A percentile compares a stretch with the other conserved stretches of the same genome.
Evolutionary conservation across 1,284 basidiomycete genomes (phyloP).

Genomic region (Anthracocystis panici-leucophaei): DNA sequence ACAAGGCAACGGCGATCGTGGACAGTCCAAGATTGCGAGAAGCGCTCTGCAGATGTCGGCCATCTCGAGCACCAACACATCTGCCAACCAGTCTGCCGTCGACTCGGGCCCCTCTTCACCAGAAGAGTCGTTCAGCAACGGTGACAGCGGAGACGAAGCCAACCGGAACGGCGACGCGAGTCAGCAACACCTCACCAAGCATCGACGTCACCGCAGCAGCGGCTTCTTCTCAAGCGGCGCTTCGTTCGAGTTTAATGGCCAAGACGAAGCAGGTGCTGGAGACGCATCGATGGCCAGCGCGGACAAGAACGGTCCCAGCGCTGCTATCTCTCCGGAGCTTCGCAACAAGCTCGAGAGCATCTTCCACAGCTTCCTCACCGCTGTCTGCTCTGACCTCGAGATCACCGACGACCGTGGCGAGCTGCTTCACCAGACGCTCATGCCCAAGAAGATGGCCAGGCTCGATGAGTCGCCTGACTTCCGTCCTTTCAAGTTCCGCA

Average conservation of each 20-base stretch:
- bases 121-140: slow-evolving; percentile 53
- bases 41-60: slow-evolving; percentile 52
- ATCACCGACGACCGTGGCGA: slow-evolving; percentile 93
- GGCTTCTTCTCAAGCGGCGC: slow-evolving; percentile 55
- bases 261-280: slow-evolving; percentile 30
- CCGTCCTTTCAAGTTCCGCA: slow-evolving; percentile 98
- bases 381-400: slow-evolving; percentile 91
- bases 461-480: slow-evolving; percentile 87
- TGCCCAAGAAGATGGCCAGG: slow-evolving; percentile 76
- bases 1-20: slow-evolving; percentile 12
- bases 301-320: slow-evolving; percentile 33
- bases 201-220: slow-evolving; percentile 51
- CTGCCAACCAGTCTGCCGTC: slow-evolving; percentile 37
- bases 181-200: slow-evolving; percentile 35
- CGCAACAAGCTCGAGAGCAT: slow-evolving; percentile 85
- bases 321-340: slow-evolving; percentile 74
- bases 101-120: slow-evolving; percentile 50
- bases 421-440: slow-evolving; percentile 95
- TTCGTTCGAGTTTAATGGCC: slow-evolving; percentile 37
- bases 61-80: slow-evolving; percentile 32
- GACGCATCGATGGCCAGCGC: slow-evolving; percentile 20
- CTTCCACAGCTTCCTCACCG: slow-evolving; percentile 89
- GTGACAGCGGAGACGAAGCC: slow-evolving; percentile 44
- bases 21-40: slow-evolving; percentile 30
- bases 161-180: slow-evolving; percentile 14